phyloP scores from a whole-genome alignment of 2,329 filamentous ascomycete species.

The Cladophialophora chaetospira region DNA sequence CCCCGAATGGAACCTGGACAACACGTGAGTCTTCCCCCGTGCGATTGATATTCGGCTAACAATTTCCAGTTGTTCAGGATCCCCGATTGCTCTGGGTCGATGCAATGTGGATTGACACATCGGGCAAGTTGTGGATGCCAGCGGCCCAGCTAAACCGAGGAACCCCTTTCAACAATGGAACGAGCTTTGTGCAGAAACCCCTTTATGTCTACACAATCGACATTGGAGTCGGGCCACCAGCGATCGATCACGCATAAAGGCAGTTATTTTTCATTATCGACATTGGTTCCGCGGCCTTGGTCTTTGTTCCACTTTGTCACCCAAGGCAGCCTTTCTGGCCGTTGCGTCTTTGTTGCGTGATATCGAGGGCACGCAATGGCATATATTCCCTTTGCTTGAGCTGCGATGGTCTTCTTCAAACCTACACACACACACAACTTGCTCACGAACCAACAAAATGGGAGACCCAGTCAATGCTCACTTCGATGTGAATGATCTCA shows the following conservation, averaged over 20 bases:
- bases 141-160: slow-evolving; percentile 25
- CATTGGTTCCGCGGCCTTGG: no score
- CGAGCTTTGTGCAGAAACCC: slow-evolving; percentile 12
- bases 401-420: no score
- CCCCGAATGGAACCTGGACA: slow-evolving; percentile 21
- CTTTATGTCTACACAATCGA: slow-evolving; percentile 21
- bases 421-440: no score
- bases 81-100: slow-evolving; percentile 22
- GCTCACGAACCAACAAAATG: no score
- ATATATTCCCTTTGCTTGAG: no score
- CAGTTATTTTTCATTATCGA: no score
- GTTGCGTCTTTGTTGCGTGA: no score
- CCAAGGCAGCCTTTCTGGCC: no score
- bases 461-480: no score
- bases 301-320: no score
- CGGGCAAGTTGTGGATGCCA: slow-evolving; percentile 23
- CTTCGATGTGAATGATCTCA: no score
- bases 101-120: slow-evolving; percentile 25
- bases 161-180: slow-evolving; percentile 17
- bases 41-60: not conserved
- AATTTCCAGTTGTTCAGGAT: slow-evolving; percentile 19
- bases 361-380: no score
- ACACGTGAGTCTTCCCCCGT: slow-evolving; percentile 1
- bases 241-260: slow-evolving; percentile 20
- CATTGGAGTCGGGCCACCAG: slow-evolving; percentile 17